A percentile compares a stretch with the other conserved stretches of the same genome.
Evolutionary conservation across 495 filamentous ascomycete species (phyloP).

Genomic region (Aspergillus hancockii): DNA sequence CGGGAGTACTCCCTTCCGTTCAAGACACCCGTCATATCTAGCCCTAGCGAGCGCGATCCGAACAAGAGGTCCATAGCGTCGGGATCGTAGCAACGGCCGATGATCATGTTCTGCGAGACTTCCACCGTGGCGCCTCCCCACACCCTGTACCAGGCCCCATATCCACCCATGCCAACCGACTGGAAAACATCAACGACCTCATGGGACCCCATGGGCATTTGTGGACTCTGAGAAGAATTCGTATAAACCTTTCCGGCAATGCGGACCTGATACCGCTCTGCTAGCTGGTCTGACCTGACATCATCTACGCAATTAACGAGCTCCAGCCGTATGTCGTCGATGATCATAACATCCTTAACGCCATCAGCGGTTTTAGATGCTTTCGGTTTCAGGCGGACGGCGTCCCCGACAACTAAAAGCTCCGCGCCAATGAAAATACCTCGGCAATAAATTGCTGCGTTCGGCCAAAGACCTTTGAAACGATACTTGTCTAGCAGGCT

Average conservation of each 20-base stretch:
- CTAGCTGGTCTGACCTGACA: slow-evolving; percentile 38
- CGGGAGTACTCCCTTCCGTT: slow-evolving; percentile 45
- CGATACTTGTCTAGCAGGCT: slow-evolving; percentile 51
- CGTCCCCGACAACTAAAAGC: slow-evolving; percentile 52
- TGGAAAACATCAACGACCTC: slow-evolving; percentile 39
- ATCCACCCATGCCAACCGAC: slow-evolving; percentile 41
- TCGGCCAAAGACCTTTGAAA: slow-evolving; percentile 56
- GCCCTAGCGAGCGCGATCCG: slow-evolving; percentile 27
- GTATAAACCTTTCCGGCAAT: slow-evolving; percentile 55
- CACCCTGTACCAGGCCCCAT: slow-evolving; percentile 51
- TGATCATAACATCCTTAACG: slow-evolving; percentile 54
- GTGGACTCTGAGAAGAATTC: neutral
- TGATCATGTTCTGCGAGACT: slow-evolving; percentile 50
- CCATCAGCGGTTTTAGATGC: neutral
- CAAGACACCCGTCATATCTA: slow-evolving; percentile 38
- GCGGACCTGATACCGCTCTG: slow-evolving; percentile 40
- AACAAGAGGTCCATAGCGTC: slow-evolving; percentile 50
- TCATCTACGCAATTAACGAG: slow-evolving; percentile 49
- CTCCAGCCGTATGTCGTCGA: slow-evolving; percentile 49
- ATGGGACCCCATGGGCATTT: slow-evolving; percentile 27
- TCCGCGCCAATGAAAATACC: slow-evolving; percentile 61
- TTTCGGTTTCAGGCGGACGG: slow-evolving; percentile 49
- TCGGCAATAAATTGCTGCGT: slow-evolving; percentile 48
- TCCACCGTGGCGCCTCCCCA: slow-evolving; percentile 37
- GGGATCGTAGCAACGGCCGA: slow-evolving; percentile 57